phyloP scores from a whole-genome alignment of 176 grass and related monocot species.

The Olyra latifolia region DNA sequence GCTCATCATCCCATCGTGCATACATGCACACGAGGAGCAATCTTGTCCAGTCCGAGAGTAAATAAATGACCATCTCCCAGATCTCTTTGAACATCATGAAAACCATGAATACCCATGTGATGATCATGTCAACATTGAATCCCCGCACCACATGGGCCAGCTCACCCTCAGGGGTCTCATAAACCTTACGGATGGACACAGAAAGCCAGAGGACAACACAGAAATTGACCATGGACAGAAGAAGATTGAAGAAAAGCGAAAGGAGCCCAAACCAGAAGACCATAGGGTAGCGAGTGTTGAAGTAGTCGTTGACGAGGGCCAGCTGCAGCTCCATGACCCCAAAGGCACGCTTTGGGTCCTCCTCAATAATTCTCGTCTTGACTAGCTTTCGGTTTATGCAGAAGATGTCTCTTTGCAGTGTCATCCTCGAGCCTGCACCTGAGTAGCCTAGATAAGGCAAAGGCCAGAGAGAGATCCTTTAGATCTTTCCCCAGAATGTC shows the following conservation, averaged over 20 bases:
- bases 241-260: background rate
- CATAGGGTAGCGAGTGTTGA: slow-evolving; percentile 13
- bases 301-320: background rate
- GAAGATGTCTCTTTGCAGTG: background rate
- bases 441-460: background rate
- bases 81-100: slow-evolving; percentile 10
- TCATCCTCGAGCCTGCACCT: background rate
- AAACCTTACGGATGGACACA: background rate
- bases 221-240: background rate
- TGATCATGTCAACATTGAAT: background rate
- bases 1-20: too few relatives aligned
- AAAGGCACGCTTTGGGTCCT: background rate
- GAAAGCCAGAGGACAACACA: background rate
- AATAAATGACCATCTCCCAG: slow-evolving; percentile 16
- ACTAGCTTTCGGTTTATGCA: background rate
- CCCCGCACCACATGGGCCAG: background rate
- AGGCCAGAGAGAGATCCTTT: slow-evolving; percentile 10
- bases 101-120: background rate
- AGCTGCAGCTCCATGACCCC: slow-evolving; percentile 6
- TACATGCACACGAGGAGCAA: background rate
- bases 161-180: background rate
- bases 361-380: background rate
- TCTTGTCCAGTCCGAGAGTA: slow-evolving; percentile 19
- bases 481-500: too few relatives aligned
- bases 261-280: background rate